These are phyloP conservation scores for Aspergillus conjunctus DNA, from an alignment of 495 filamentous ascomycete genomes.

Conservation along the genomic window DNA sequence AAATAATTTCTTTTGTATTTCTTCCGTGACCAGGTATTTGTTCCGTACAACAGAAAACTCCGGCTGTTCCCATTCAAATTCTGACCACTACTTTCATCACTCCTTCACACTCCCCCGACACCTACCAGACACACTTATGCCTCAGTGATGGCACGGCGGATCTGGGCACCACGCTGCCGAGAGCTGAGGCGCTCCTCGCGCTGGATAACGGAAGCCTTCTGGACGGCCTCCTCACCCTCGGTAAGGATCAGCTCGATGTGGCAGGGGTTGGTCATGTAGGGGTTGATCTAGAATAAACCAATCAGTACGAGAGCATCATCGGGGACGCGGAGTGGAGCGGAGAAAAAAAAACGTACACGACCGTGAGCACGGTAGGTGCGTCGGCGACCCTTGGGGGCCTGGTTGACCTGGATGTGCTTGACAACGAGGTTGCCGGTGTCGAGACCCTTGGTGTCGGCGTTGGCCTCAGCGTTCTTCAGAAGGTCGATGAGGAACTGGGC, in stretches of 20 bases:
- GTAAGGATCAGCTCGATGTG: constrained; percentile 99
- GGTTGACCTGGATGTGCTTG: constrained; percentile 99
- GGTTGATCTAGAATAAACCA: constrained; percentile 76
- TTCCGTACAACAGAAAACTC: constrained; percentile 42
- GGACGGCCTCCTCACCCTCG: constrained; percentile 83
- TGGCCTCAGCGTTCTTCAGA: constrained; percentile 98
- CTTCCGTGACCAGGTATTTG: constrained; percentile 50
- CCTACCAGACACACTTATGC: constrained; percentile 57
- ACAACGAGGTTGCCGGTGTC: constrained; percentile 95
- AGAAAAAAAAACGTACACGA: constrained; percentile 71
- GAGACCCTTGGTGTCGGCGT: constrained; percentile 98
- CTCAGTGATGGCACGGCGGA: constrained; percentile 78
- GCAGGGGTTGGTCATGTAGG: constrained; percentile 99
- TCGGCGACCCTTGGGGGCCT: constrained; percentile 96
- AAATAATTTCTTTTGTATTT: constrained; percentile 35
- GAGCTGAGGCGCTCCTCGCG: constrained; percentile 71
- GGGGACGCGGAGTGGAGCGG: neutral
- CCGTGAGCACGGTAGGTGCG: constrained; percentile 99
- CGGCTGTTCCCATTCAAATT: constrained; percentile 36
- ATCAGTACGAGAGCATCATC: too few species aligned
- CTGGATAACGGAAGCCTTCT: constrained; percentile 70
- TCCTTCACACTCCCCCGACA: constrained; percentile 29
- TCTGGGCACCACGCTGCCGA: constrained; percentile 82
- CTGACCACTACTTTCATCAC: constrained; percentile 27
- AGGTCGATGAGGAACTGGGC: constrained; percentile 96